phyloP scores from a whole-genome alignment of 2,329 filamentous ascomycete genomes.

The Orbilia quercus region DNA sequence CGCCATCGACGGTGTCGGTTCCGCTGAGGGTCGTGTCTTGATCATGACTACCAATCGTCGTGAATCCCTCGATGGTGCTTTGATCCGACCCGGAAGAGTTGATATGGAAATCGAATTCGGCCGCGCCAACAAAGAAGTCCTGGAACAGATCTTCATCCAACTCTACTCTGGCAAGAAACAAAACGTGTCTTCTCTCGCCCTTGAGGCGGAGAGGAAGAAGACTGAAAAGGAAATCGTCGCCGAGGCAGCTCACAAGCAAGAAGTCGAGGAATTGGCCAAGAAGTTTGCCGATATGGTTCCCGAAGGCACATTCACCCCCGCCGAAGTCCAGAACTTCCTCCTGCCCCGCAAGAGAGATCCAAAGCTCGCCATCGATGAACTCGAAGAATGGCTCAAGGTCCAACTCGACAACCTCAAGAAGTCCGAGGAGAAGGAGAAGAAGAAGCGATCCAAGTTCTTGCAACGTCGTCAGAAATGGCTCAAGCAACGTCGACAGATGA shows the following conservation, averaged over 20 bases:
- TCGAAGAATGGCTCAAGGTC: slow-evolving; percentile 63
- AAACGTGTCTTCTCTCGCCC: slow-evolving; percentile 42
- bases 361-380: slow-evolving; percentile 61
- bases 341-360: slow-evolving; percentile 65
- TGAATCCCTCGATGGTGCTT: slow-evolving; percentile 73
- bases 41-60: slow-evolving; percentile 79
- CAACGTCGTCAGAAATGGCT: slow-evolving; percentile 58
- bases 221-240: slow-evolving; percentile 52
- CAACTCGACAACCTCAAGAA: slow-evolving; percentile 50
- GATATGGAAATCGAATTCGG: slow-evolving; percentile 74
- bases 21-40: slow-evolving; percentile 75
- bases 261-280: slow-evolving; percentile 66
- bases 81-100: slow-evolving; percentile 75
- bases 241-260: slow-evolving; percentile 55
- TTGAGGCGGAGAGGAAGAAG: slow-evolving; percentile 51
- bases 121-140: slow-evolving; percentile 62
- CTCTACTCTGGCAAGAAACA: slow-evolving; percentile 59
- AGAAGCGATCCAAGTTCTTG: slow-evolving; percentile 57
- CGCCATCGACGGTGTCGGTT: slow-evolving; percentile 76
- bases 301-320: slow-evolving; percentile 66
- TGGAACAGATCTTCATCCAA: slow-evolving; percentile 63
- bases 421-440: slow-evolving; percentile 60
- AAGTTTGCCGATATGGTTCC: slow-evolving; percentile 70
- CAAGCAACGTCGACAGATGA: slow-evolving; percentile 58
- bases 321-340: slow-evolving; percentile 67